phyloP scores from a whole-genome alignment of 148 eudicot species.

The Camellia lanceoleosa region DNA sequence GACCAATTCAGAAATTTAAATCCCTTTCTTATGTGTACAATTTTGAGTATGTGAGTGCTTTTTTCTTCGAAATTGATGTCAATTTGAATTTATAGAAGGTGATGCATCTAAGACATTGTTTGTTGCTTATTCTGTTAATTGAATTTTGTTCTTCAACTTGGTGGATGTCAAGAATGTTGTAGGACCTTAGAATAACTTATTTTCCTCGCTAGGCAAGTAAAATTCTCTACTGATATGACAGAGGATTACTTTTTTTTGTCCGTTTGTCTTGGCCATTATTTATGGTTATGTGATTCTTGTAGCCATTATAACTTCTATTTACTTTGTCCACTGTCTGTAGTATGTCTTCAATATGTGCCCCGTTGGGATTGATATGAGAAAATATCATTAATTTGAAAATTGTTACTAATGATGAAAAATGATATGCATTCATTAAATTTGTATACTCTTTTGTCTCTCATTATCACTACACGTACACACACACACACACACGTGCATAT shows the following conservation, averaged over 20 bases:
- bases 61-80: not conserved
- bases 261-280: not conserved
- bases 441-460: not conserved
- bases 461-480: not conserved
- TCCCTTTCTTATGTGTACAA: not conserved
- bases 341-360: not conserved
- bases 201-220: not conserved
- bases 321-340: not conserved
- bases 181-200: not conserved
- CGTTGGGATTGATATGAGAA: not conserved
- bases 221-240: not conserved
- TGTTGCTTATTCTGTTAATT: not conserved
- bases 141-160: too few species aligned
- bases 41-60: not conserved
- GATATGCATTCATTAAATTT: not conserved
- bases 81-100: not conserved
- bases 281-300: not conserved
- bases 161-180: not conserved
- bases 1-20: not conserved
- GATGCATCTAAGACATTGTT: not conserved
- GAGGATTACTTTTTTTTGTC: not conserved
- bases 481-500: not conserved
- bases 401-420: not conserved
- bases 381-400: not conserved
- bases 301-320: not conserved